These are phyloP conservation scores for Lyophyllum semitale DNA, from an alignment of 768 basidiomycete genomes.

Conservation along the genomic window DNA sequence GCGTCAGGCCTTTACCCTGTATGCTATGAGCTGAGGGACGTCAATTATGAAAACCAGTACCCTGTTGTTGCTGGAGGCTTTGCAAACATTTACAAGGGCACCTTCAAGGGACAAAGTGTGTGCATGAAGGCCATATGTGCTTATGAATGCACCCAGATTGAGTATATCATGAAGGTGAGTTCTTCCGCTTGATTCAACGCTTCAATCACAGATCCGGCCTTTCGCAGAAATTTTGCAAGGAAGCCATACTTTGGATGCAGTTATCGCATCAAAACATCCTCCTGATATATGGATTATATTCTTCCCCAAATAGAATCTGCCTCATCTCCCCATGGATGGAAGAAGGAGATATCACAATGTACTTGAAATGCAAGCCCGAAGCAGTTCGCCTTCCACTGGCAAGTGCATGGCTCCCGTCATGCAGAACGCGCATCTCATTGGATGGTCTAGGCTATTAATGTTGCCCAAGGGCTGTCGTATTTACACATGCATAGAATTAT, in stretches of 20 bases:
- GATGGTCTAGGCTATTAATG: not conserved
- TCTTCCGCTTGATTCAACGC: not conserved
- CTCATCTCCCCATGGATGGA: slow-evolving; percentile 16
- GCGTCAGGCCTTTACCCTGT: too few species aligned
- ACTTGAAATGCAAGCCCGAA: not conserved
- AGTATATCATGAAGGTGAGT: not conserved
- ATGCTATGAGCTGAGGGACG: not conserved
- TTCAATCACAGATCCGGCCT: not conserved
- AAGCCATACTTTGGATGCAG: slow-evolving; percentile 3
- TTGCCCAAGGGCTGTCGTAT: not conserved
- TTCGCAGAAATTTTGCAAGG: not conserved
- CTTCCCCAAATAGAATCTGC: slow-evolving; percentile 3
- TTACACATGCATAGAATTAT: not conserved
- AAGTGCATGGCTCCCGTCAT: too few species aligned
- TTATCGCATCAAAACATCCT: slow-evolving; percentile 11
- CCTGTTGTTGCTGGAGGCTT: not conserved
- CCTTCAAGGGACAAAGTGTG: not conserved
- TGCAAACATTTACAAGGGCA: slow-evolving; percentile 1
- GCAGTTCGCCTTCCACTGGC: not conserved
- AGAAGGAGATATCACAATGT: slow-evolving; percentile 1
- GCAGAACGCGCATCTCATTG: not conserved
- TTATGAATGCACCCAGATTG: not conserved
- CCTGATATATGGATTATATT: slow-evolving; percentile 15
- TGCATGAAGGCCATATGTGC: slow-evolving; percentile 1
- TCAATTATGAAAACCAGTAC: not conserved